These are phyloP conservation scores for Boletus sensibilis DNA, from an alignment of 768 basidiomycete species.

Conservation along the genomic window DNA sequence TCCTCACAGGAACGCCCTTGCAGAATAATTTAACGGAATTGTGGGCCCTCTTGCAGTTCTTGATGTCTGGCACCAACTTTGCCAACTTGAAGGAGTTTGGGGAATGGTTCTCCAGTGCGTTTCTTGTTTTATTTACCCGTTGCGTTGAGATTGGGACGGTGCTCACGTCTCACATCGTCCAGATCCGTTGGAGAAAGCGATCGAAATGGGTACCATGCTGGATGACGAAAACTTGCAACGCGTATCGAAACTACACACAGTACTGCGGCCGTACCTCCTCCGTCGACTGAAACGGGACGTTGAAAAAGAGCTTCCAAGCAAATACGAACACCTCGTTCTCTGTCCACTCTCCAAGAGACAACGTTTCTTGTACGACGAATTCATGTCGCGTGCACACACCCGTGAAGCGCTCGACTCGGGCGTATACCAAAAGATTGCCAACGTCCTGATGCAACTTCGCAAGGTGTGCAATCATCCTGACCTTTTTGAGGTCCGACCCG, in stretches of 20 bases:
- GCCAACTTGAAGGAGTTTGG: constrained; percentile 92
- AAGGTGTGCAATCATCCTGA: constrained; percentile 97
- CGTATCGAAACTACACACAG: constrained; percentile 85
- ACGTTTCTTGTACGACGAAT: constrained; percentile 94
- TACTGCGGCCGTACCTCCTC: constrained; percentile 93
- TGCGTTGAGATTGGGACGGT: background rate
- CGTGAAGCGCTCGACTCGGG: constrained; percentile 81
- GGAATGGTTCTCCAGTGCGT: constrained; percentile 94
- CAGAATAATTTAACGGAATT: constrained; percentile 96
- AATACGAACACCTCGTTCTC: constrained; percentile 86
- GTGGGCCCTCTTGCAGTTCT: constrained; percentile 93
- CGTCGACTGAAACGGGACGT: constrained; percentile 98
- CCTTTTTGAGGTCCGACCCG: constrained; percentile 86
- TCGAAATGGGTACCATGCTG: constrained; percentile 74
- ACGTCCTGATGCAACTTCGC: constrained; percentile 96
- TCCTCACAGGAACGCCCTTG: constrained; percentile 93
- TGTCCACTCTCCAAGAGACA: constrained; percentile 90
- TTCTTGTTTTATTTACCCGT: background rate
- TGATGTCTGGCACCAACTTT: constrained; percentile 87
- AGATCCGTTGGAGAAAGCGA: constrained; percentile 94
- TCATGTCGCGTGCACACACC: constrained; percentile 87
- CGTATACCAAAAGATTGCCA: constrained; percentile 85
- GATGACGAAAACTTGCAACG: constrained; percentile 86
- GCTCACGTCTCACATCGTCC: background rate
- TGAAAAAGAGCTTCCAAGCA: constrained; percentile 91